These are phyloP conservation scores for Metschnikowia gruessii DNA, from an alignment of 805 yeast genomes.

Conservation along the genomic window DNA sequence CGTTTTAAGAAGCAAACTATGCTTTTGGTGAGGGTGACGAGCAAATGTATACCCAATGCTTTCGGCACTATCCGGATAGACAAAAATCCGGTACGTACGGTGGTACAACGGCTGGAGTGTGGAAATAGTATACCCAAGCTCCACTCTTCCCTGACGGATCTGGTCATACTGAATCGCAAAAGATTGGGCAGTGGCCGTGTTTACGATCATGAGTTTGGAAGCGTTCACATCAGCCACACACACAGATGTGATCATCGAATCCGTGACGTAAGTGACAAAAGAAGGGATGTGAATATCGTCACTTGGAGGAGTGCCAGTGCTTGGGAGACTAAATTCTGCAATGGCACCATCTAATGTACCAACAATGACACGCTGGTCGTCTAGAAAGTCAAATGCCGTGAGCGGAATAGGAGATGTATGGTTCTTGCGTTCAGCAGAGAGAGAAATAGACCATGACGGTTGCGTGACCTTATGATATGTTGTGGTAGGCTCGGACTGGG, in stretches of 20 bases:
- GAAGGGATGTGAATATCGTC: conserved; percentile 27
- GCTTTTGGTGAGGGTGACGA: conserved; percentile 36
- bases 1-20: conserved; percentile 28
- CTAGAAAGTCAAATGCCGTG: conserved; percentile 48
- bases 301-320: neutral
- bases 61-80: conserved; percentile 30
- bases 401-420: conserved; percentile 25
- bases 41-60: conserved; percentile 28
- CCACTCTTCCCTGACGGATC: conserved; percentile 28
- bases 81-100: conserved; percentile 24
- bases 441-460: conserved; percentile 25
- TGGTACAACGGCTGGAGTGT: conserved; percentile 31
- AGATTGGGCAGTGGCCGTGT: conserved; percentile 29
- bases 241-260: conserved; percentile 30
- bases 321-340: conserved; percentile 52
- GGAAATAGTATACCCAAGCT: conserved; percentile 25
- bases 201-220: conserved; percentile 26
- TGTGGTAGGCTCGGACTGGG: conserved; percentile 5
- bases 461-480: conserved; percentile 17
- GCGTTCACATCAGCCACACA: conserved; percentile 26
- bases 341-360: conserved; percentile 60
- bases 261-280: conserved; percentile 30
- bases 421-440: conserved; percentile 10
- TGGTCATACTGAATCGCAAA: conserved; percentile 23
- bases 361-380: conserved; percentile 43